These are phyloP conservation scores for Leccinum broughii DNA, from an alignment of 768 basidiomycete genomes.

Conservation along the genomic window DNA sequence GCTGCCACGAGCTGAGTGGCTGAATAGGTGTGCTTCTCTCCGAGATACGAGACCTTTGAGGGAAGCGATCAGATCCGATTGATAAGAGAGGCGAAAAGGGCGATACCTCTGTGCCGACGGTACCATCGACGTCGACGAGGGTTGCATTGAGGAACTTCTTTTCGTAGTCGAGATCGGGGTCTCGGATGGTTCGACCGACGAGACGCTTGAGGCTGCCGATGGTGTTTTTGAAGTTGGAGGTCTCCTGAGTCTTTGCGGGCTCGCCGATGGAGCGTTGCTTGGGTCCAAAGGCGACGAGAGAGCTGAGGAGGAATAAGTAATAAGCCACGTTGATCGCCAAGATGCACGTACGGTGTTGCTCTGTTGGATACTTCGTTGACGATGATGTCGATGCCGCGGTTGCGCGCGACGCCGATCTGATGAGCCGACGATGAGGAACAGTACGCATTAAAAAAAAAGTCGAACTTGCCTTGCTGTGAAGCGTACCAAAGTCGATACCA, in stretches of 20 bases:
- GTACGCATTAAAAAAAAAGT: too few species aligned
- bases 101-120: slow-evolving; percentile 79
- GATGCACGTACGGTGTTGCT: slow-evolving; percentile 80
- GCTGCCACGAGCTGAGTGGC: slow-evolving; percentile 90
- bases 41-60: slow-evolving; percentile 81
- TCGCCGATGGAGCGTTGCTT: slow-evolving; percentile 93
- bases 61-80: slow-evolving; percentile 13
- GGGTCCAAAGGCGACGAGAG: slow-evolving; percentile 90
- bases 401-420: slow-evolving; percentile 93
- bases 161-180: slow-evolving; percentile 84
- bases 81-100: slow-evolving; percentile 2
- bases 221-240: slow-evolving; percentile 97
- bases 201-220: slow-evolving; percentile 91
- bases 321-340: neutral
- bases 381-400: slow-evolving; percentile 98
- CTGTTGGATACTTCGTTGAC: slow-evolving; percentile 98
- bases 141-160: slow-evolving; percentile 89
- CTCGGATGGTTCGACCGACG: slow-evolving; percentile 75
- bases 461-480: slow-evolving; percentile 74
- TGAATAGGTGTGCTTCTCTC: slow-evolving; percentile 76
- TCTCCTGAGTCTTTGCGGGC: slow-evolving; percentile 95
- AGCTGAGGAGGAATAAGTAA: slow-evolving; percentile 46
- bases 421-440: neutral
- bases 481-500: slow-evolving; percentile 90
- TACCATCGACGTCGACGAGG: slow-evolving; percentile 81